Conservation (phyloP, 1,284 basidiomycete species). For the Cystobasidium slooffiae region DNA sequence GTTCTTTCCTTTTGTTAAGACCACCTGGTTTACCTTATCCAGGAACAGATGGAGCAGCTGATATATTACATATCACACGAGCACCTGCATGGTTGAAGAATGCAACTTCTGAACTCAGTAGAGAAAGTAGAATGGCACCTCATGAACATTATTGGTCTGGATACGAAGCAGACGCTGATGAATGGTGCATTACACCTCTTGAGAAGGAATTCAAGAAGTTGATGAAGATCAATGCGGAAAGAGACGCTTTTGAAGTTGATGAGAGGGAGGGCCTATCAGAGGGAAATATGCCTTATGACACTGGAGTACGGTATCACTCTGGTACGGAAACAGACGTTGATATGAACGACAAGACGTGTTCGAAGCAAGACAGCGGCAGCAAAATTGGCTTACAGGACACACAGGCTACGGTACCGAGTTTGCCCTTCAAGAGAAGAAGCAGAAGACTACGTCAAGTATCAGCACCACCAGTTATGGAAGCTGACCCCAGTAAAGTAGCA, state of each 20-base stretch:
- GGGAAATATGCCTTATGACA: neutral
- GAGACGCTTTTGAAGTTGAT: neutral
- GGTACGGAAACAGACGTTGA: no score
- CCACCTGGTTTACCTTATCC: constrained; percentile 26
- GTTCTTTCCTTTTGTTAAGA: constrained; percentile 32
- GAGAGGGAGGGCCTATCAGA: constrained; percentile 2
- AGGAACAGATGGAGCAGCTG: constrained; percentile 36
- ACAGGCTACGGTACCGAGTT: neutral
- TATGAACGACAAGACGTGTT: no score
- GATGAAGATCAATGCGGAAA: constrained; percentile 2
- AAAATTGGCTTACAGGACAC: no score
- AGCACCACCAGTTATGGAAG: constrained; percentile 22
- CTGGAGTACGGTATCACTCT: no score
- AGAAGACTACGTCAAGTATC: neutral
- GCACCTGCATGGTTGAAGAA: constrained; percentile 39
- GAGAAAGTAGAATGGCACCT: constrained; percentile 37
- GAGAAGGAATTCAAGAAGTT: constrained; percentile 20
- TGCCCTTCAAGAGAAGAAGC: neutral
- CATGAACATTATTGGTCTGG: constrained; percentile 36
- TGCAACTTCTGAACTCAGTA: constrained; percentile 33
- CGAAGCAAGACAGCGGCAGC: no score
- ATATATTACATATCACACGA: constrained; percentile 23
- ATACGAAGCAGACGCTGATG: neutral
- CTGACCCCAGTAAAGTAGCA: constrained; percentile 2
- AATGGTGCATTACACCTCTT: constrained; percentile 8